Conservation (phyloP, 208 protist species). For the Blastocrithidia nonstop region DNA sequence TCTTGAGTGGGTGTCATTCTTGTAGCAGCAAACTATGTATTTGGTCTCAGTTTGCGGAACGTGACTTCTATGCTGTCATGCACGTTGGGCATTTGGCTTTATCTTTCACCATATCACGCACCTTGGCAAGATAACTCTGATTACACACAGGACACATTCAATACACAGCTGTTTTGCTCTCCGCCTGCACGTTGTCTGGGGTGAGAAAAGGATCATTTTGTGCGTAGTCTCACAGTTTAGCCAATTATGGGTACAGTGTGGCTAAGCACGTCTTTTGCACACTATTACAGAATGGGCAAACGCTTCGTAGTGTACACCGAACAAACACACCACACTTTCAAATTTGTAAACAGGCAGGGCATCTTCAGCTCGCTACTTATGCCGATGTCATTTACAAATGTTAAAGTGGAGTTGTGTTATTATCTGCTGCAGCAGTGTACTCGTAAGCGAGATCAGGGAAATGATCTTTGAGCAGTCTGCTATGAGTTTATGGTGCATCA, state of each 20-base stretch:
- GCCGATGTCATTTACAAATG: slow-evolving; percentile 24
- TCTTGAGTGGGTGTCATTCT: slow-evolving; percentile 75
- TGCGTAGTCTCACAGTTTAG: slow-evolving; percentile 32
- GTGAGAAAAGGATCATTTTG: slow-evolving; percentile 53
- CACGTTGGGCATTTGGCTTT: slow-evolving; percentile 49
- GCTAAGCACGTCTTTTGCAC: slow-evolving; percentile 13
- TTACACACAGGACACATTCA: slow-evolving; percentile 46
- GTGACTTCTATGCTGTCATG: slow-evolving; percentile 13
- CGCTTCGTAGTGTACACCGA: slow-evolving; percentile 43
- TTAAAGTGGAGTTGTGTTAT: slow-evolving; percentile 18
- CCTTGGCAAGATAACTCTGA: slow-evolving; percentile 36
- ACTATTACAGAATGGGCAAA: slow-evolving; percentile 37
- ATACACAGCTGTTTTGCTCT: slow-evolving; percentile 21
- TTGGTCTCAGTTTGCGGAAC: slow-evolving; percentile 10
- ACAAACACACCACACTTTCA: slow-evolving; percentile 63
- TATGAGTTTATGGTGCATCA: slow-evolving; percentile 10
- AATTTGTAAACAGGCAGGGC: slow-evolving; percentile 19
- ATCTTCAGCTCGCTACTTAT: slow-evolving; percentile 40
- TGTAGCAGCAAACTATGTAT: slow-evolving; percentile 26
- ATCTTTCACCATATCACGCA: slow-evolving; percentile 39
- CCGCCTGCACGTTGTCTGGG: slow-evolving; percentile 15
- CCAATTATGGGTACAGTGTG: slow-evolving; percentile 19
- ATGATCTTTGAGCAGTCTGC: slow-evolving; percentile 18
- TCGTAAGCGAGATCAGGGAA: slow-evolving; percentile 48
- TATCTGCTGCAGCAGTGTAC: slow-evolving; percentile 20